Conservation (phyloP, 805 yeast species). For the Ogataea ramenticola region DNA sequence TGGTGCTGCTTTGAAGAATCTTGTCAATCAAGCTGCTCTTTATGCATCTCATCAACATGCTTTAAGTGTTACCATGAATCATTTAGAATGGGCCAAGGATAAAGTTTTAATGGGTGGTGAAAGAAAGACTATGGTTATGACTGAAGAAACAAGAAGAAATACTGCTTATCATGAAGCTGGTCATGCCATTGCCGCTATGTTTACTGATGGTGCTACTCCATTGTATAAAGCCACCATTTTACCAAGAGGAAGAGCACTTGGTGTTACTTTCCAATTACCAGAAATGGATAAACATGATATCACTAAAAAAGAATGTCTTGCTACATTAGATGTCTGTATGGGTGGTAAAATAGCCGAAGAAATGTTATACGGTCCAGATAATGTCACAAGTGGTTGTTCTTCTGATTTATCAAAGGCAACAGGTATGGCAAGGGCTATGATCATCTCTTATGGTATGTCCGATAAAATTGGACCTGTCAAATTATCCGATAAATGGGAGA, state of each 20-base stretch:
- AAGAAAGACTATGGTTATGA: slow-evolving; percentile 93
- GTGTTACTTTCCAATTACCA: slow-evolving; percentile 95
- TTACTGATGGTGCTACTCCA: slow-evolving; percentile 89
- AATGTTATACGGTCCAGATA: slow-evolving; percentile 80
- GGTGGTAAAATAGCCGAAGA: slow-evolving; percentile 99
- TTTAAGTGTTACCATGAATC: slow-evolving; percentile 79
- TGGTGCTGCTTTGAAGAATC: slow-evolving; percentile 96
- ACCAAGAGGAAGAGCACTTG: slow-evolving; percentile 95
- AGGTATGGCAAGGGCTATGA: slow-evolving; percentile 92
- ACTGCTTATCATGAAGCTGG: slow-evolving; percentile 99
- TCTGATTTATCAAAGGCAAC: slow-evolving; percentile 90
- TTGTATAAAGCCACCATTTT: slow-evolving; percentile 93
- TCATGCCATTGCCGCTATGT: slow-evolving; percentile 97
- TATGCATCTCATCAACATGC: slow-evolving; percentile 93
- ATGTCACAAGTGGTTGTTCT: slow-evolving; percentile 93
- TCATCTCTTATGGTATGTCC: slow-evolving; percentile 94
- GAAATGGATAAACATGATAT: slow-evolving; percentile 97
- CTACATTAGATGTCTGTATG: slow-evolving; percentile 95
- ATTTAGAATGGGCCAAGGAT: slow-evolving; percentile 99
- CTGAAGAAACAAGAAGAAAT: slow-evolving; percentile 87
- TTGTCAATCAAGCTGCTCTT: slow-evolving; percentile 97
- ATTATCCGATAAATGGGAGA: slow-evolving; percentile 85
- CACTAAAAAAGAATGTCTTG: slow-evolving; percentile 82
- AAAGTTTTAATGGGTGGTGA: slow-evolving; percentile 98
- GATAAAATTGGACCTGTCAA: slow-evolving; percentile 88